A percentile compares a stretch with the other conserved stretches of the same genome.
These are phyloP conservation scores for Mycena epipterygia DNA, from an alignment of 768 basidiomycete genomes.

Conservation along the genomic window DNA sequence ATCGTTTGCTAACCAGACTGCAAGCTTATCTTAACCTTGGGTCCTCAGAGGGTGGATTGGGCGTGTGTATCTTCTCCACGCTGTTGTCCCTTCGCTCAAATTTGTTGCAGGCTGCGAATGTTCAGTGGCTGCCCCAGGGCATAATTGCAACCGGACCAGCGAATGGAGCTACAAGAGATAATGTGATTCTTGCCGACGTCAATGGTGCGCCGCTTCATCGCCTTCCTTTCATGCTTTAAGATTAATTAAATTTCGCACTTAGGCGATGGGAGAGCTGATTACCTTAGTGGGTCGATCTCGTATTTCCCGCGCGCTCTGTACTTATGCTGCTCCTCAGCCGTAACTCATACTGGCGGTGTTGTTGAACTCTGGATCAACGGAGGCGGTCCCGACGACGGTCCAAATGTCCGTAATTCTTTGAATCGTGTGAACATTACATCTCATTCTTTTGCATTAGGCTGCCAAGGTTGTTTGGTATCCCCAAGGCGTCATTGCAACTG, in stretches of 20 bases:
- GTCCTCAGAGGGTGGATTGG: neutral
- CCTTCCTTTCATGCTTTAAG: neutral
- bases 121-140: conserved; percentile 5
- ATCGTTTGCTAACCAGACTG: neutral
- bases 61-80: neutral
- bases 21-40: conserved; percentile 16
- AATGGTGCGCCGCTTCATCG: neutral
- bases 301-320: neutral
- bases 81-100: neutral
- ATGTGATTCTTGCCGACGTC: conserved; percentile 4
- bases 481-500: conserved; percentile 17
- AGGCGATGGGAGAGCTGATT: conserved; percentile 20
- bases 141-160: conserved; percentile 11
- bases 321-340: neutral
- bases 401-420: too few relatives aligned
- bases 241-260: neutral
- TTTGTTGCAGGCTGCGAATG: conserved; percentile 4
- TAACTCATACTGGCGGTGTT: conserved; percentile 1
- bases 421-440: neutral
- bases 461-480: conserved; percentile 6
- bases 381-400: conserved; percentile 10
- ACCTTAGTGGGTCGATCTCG: conserved; percentile 6
- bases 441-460: neutral
- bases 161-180: neutral
- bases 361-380: conserved; percentile 16